Base-by-base conservation (phyloP, 768 basidiomycete genomes). In the Russula lepida region DNA sequence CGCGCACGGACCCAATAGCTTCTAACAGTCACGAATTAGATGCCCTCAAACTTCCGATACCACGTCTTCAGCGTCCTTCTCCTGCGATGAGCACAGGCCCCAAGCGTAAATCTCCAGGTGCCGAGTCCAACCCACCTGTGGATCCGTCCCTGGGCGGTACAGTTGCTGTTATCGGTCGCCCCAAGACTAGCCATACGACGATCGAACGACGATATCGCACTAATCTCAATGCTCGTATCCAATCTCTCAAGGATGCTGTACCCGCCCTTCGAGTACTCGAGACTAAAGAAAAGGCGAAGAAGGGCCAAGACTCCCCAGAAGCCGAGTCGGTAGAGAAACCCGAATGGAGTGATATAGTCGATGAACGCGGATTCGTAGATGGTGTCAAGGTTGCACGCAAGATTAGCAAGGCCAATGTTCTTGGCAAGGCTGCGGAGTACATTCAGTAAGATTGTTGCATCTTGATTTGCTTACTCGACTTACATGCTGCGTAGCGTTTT, bases 341-440 rank as follows among this genome's bases (percentile, higher is more conserved):
- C 13, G 39, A 32, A 28, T 58, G 53, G 58, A 58, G 78, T 6
- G 86, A 88, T 66, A 75, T 81, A 2, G 82, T 89, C n/a, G 90
- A 93, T 63, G 84, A 85, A 39, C 81, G 90, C 4, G 92, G 92
- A 3, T 92, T 86, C 66, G 86, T 93, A 2, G 92, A 95, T 67
- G 92, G 92, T n/a, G 89, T 95, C 69, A 89, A 88, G 71, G 87
- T 92, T 11, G 92, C 92, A 8, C 79, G 91, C 60, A 95, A 93
- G 74, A 89, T 89, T 71, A 89, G 86, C 73, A 95, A 95, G 69
- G 91, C 91, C 3, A 92, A 90, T 59, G 89, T 95, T 6, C 79
- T 95, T 11, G 90, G 88, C 37, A 95, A 94, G 64, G 91, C 91
- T 0, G 88, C 89, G 11, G 92, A 95, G 71, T 95, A 95, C 70